Evolutionary conservation across 805 yeast genomes (phyloP).

Genomic region (Myxozyma udenii): DNA sequence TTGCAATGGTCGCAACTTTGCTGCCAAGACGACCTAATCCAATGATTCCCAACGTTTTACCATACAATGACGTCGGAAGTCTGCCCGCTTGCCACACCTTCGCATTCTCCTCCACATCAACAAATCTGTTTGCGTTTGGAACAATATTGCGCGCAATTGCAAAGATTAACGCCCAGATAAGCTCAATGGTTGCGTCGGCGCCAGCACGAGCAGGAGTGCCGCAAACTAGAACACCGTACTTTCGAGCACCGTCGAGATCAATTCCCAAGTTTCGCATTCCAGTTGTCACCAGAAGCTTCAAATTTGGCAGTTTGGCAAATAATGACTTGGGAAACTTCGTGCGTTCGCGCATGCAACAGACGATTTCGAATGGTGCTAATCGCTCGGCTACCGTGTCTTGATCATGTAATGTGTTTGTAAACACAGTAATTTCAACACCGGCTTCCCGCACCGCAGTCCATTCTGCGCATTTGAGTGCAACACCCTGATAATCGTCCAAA

Average conservation of each 20-base stretch:
- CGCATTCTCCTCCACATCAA: constrained; percentile 3
- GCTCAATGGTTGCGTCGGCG: constrained; percentile 27
- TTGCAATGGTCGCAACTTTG: constrained; percentile 23
- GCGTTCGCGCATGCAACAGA: constrained; percentile 31
- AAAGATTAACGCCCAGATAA: constrained; percentile 30
- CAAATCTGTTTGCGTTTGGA: constrained; percentile 17
- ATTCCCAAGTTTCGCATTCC: constrained; percentile 28
- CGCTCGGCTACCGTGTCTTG: constrained; percentile 8
- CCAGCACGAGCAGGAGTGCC: constrained; percentile 19
- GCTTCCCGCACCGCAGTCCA: constrained; percentile 19
- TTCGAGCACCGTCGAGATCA: constrained; percentile 25
- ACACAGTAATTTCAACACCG: constrained; percentile 25
- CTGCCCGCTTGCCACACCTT: constrained; percentile 30
- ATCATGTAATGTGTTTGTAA: constrained; percentile 21
- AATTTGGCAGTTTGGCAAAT: constrained; percentile 23
- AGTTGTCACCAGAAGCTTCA: constrained; percentile 30
- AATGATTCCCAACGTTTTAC: constrained; percentile 28
- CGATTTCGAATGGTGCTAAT: constrained; percentile 25
- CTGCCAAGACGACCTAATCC: constrained; percentile 30
- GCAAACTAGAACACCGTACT: constrained; percentile 26
- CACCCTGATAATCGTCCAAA: constrained; percentile 31
- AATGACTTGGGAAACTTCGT: constrained; percentile 23
- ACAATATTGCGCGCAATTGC: constrained; percentile 25
- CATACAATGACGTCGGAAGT: constrained; percentile 22
- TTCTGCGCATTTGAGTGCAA: constrained; percentile 24